Base-by-base conservation (phyloP, 371 early-diverging fungal genomes). In the Mucor piriformis region DNA sequence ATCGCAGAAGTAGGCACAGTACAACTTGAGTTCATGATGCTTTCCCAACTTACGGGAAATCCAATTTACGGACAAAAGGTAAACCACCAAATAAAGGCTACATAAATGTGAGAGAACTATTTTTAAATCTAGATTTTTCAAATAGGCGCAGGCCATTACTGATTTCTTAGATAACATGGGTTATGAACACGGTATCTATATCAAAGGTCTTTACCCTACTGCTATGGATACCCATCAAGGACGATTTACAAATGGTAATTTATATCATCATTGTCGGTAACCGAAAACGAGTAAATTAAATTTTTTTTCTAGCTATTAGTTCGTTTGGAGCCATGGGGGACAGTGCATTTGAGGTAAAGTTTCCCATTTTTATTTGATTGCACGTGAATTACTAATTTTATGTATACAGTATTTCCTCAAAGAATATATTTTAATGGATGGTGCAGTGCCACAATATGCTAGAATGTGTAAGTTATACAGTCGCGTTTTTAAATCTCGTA, bases 1-100 rank as follows among this genome's bases (percentile, higher is more conserved):
- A 50, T 94, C 24, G 96, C 96, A 2, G 95, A 95, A 55, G 86
- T 92, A 13, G 95, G 94, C 4, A 88, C 95, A 0, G 69, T 97
- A 20, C 83, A 95, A 49, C 67, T 98, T 32, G 98, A 98, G 73
- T 93, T 93, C 66, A 87, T 90, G 43, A 77, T 86, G 37, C 77
- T 97, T 24, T 84, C 89, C 3, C 69, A 86, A 29, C 77, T 94
- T 37, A 90, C 93, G 0, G 83, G 85, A 1, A 77, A 92, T 50
- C 71, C 78, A 10, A 61, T 73, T 4, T 92, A 85, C 61, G 77
- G 79, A 11, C 53, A 83, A 63, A 84, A 79, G 79, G 87, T 81
- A 72, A 35, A 18, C 16, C 15, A 20, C 21, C 21, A 10, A 10
- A 38, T 6, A 33, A 33, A 11, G 5, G 33, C n/a, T n/a, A n/a